A percentile compares a stretch with the other conserved stretches of the same genome.
These are phyloP conservation scores for Cryptosporidium xiaoi DNA, from an alignment of 169 alveolate genomes.

Conservation along the genomic window DNA sequence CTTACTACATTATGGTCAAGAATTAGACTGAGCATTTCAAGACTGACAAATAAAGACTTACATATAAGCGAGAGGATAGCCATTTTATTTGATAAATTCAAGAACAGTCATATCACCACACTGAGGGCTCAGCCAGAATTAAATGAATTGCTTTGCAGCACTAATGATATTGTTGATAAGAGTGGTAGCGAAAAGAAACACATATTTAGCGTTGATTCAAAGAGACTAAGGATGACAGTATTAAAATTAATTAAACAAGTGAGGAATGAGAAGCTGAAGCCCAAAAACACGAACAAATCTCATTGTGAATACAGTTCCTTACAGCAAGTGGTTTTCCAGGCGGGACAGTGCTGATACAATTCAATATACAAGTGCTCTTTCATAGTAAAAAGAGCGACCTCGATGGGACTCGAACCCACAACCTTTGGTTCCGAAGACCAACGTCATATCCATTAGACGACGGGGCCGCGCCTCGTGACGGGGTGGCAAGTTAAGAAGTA, in stretches of 20 bases:
- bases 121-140: background rate
- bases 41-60: constrained; percentile 32
- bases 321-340: constrained; percentile 30
- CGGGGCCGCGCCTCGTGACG: constrained; percentile 86
- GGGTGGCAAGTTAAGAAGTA: background rate
- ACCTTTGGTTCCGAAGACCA: constrained; percentile 98
- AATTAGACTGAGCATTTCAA: constrained; percentile 36
- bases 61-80: constrained; percentile 50
- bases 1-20: constrained; percentile 72
- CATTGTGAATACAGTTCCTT: constrained; percentile 34
- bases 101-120: background rate
- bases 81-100: constrained; percentile 22
- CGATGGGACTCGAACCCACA: constrained; percentile 96
- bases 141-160: background rate
- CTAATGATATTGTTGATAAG: background rate
- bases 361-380: too few relatives aligned
- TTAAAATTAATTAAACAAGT: constrained; percentile 10
- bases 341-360: background rate
- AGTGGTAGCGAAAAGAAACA: background rate
- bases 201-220: constrained; percentile 21
- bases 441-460: constrained; percentile 98
- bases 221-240: constrained; percentile 30
- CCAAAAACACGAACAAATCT: background rate
- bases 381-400: constrained; percentile 31
- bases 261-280: constrained; percentile 4